phyloP scores from a whole-genome alignment of 352 stramenopile genomes.

The Labyrinthula sp. region DNA sequence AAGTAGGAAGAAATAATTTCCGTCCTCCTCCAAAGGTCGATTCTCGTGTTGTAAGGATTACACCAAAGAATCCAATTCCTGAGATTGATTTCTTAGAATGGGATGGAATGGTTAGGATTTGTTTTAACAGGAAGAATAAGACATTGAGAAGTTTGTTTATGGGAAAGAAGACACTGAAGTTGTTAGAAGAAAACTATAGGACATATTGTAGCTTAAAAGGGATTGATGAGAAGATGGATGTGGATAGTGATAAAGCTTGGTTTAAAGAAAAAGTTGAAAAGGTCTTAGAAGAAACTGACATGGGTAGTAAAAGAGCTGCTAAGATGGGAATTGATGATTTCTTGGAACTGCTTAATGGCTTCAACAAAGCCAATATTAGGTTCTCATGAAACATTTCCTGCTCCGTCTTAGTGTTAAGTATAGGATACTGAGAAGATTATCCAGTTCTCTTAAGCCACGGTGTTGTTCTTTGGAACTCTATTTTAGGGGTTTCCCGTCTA shows the following conservation, averaged over 20 bases:
- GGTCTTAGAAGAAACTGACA: constrained; percentile 56
- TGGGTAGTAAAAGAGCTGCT: constrained; percentile 54
- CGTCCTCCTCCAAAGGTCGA: constrained; percentile 84
- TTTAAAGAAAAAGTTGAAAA: constrained; percentile 79
- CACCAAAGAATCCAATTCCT: constrained; percentile 87
- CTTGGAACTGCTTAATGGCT: constrained; percentile 42
- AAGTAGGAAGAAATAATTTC: constrained; percentile 97
- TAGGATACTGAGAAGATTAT: no score
- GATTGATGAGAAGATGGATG: constrained; percentile 46
- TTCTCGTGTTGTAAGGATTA: constrained; percentile 82
- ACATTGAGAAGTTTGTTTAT: constrained; percentile 82
- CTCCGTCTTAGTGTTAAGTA: no score
- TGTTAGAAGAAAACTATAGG: constrained; percentile 86
- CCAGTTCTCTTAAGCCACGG: no score
- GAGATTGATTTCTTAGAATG: constrained; percentile 97
- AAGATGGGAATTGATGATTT: constrained; percentile 97
- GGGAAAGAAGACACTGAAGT: constrained; percentile 78
- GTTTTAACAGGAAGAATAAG: constrained; percentile 99
- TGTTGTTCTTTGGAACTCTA: no score
- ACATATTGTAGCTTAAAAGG: constrained; percentile 74
- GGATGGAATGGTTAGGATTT: constrained; percentile 94
- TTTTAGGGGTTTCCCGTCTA: no score
- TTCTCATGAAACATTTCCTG: constrained; percentile 19
- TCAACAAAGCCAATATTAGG: constrained; percentile 29
- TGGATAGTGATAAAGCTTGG: constrained; percentile 32